Evolutionary conservation across 2,329 filamentous ascomycete species (phyloP), one percentile per base, ranked within the genome.

Genomic region (Fusarium ramigenum): DNA sequence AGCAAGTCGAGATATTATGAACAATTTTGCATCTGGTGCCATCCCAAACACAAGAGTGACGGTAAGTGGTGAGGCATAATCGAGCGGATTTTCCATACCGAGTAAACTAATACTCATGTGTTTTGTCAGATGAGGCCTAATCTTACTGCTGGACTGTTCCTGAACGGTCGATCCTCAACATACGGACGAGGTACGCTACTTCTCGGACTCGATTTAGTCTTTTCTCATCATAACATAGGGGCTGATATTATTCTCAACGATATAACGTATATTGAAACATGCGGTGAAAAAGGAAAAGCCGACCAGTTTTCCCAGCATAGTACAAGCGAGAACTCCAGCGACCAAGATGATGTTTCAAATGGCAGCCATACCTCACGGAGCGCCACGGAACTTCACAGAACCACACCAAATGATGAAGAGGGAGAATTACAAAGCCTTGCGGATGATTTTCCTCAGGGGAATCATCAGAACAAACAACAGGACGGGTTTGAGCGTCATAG

Each of bases 1-100:
- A 10, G 83, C 82, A 1, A 79, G 83, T 19, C 84, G 83, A 60
- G 85, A 87, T 44, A 82, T 91, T 12, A 86, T 90, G 79, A 79
- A 84, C 11, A 86, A 86, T 25, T 93, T 92, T 69, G 82, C 82
- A 18, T 90, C 90, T 2, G 79, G 85, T 7, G 86, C 86, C 58
- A 84, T 92, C 46, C 79, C 85, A 16, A 83, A 84, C 23, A 72
- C 72, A 12, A 78, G 75, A 52, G 64, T 83, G 28, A 82, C 76
- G 18, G 83, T 83, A 56, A 63, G 79, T 64, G 6, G 30, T 15
- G 9, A 43, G 37, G 14, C 21, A 23, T 7, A 30, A 54, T 28
- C 18, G 2, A 18, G 18, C 25, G n/a, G 9, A 5, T 30, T 14
- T n/a, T 30, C 11, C 32, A 44, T 18, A 18, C 21, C 14, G 7